phyloP scores from a whole-genome alignment of 169 alveolate genomes.

The Eimeria sp. region DNA sequence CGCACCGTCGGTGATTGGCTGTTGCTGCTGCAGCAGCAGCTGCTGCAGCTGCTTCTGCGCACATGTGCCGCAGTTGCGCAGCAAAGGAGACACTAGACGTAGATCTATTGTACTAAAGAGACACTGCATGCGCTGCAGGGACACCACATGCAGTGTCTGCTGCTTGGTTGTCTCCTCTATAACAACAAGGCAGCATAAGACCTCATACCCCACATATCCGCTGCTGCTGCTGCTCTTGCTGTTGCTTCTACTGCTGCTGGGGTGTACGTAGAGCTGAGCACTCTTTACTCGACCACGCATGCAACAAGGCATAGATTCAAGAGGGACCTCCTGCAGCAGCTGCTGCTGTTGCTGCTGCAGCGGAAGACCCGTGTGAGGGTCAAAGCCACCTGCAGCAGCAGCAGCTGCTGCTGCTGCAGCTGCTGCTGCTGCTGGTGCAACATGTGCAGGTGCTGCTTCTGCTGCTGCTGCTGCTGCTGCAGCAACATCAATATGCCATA shows the following conservation, averaged over 20 bases:
- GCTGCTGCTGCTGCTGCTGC: slow-evolving; percentile 65
- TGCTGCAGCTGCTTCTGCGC: slow-evolving; percentile 55
- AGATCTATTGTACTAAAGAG: slow-evolving; percentile 68
- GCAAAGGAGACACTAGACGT: slow-evolving; percentile 61
- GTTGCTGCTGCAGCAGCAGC: slow-evolving; percentile 31
- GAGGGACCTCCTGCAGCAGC: neutral
- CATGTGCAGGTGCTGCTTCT: slow-evolving; percentile 45
- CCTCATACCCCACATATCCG: neutral
- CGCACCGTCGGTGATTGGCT: neutral
- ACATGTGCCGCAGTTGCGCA: slow-evolving; percentile 48
- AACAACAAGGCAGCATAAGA: slow-evolving; percentile 32
- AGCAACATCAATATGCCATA: slow-evolving; percentile 11
- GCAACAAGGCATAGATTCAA: slow-evolving; percentile 30
- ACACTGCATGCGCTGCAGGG: slow-evolving; percentile 43
- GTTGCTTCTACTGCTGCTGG: too few species aligned
- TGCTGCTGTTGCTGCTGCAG: too few species aligned
- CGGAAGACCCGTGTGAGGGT: too few species aligned
- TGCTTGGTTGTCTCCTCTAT: neutral
- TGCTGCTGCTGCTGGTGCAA: too few species aligned
- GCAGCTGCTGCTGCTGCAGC: slow-evolving; percentile 35
- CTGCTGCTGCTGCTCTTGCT: neutral
- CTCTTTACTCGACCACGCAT: slow-evolving; percentile 64
- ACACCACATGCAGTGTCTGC: slow-evolving; percentile 63
- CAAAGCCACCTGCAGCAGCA: neutral
- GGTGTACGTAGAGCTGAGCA: slow-evolving; percentile 18